phyloP scores from a whole-genome alignment of 768 basidiomycete species.

The Phanerochaete sordida region DNA sequence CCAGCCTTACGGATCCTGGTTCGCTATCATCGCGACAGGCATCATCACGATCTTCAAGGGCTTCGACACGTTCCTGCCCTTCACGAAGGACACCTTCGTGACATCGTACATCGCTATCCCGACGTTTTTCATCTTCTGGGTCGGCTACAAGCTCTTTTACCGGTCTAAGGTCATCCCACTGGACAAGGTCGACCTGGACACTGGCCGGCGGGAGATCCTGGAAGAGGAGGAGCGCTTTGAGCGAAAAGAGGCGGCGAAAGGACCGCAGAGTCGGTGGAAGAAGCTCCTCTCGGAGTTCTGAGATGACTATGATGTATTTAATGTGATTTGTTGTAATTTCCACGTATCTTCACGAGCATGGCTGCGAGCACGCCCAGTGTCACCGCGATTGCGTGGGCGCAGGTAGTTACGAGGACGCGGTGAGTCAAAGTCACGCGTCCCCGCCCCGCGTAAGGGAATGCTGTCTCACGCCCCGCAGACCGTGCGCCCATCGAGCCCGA shows the following conservation, averaged over 20 bases:
- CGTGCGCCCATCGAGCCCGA: background rate
- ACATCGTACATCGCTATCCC: conserved; percentile 44
- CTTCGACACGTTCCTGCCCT: conserved; percentile 41
- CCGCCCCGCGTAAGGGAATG: background rate
- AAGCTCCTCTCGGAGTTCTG: conserved; percentile 25
- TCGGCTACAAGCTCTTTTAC: conserved; percentile 34
- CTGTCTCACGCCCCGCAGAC: background rate
- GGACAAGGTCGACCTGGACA: conserved; percentile 55
- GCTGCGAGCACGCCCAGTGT: background rate
- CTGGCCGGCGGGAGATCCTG: conserved; percentile 56
- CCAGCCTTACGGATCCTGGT: conserved; percentile 59
- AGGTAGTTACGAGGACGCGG: background rate
- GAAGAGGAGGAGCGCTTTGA: conserved; percentile 57
- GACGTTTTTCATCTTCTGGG: conserved; percentile 32
- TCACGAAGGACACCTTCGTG: conserved; percentile 53
- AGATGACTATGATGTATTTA: background rate
- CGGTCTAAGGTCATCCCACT: conserved; percentile 34
- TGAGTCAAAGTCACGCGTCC: background rate
- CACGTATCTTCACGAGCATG: no score
- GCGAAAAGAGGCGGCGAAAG: conserved; percentile 34
- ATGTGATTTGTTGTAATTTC: background rate
- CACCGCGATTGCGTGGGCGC: background rate
- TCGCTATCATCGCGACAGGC: conserved; percentile 48
- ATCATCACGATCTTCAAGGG: conserved; percentile 60
- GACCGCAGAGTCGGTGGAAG: conserved; percentile 22